A percentile compares a stretch with the other conserved stretches of the same genome.
Evolutionary conservation across 2,329 filamentous ascomycete species (phyloP).

Genomic region (Diaporthe humulicola): DNA sequence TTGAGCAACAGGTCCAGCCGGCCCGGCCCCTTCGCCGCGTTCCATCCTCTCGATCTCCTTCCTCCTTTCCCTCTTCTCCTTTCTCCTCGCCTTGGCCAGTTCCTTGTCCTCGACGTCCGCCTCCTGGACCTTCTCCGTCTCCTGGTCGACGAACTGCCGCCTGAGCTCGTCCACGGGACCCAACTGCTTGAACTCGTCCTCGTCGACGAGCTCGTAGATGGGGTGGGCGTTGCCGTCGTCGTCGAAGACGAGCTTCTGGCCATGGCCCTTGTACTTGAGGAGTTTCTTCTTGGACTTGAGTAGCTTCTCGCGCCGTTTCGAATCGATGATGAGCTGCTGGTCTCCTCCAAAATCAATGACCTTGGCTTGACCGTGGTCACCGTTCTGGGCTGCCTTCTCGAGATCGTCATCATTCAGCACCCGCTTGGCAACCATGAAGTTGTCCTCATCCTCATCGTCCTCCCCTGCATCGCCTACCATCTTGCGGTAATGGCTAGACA

Average conservation of each 20-base stretch:
- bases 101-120: conserved; percentile 89
- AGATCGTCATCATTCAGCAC: conserved; percentile 81
- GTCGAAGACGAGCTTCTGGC: conserved; percentile 89
- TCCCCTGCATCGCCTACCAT: conserved; percentile 70
- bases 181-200: conserved; percentile 81
- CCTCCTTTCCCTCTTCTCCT: conserved; percentile 80
- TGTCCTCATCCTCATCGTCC: conserved; percentile 74
- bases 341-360: conserved; percentile 77
- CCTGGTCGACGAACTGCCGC: conserved; percentile 81
- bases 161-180: conserved; percentile 84
- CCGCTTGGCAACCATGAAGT: conserved; percentile 91
- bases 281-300: conserved; percentile 95
- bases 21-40: conserved; percentile 53
- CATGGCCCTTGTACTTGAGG: conserved; percentile 88
- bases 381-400: conserved; percentile 62
- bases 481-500: conserved; percentile 94
- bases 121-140: conserved; percentile 77
- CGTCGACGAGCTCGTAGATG: conserved; percentile 89
- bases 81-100: conserved; percentile 81
- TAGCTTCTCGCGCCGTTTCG: conserved; percentile 95
- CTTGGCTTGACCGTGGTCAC: conserved; percentile 62
- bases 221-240: conserved; percentile 89
- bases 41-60: conserved; percentile 75
- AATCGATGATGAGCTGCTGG: conserved; percentile 86
- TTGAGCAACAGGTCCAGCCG: conserved; percentile 44